phyloP scores from a whole-genome alignment of 2,329 filamentous ascomycete genomes.

The Myriosclerotinia duriaeana region DNA sequence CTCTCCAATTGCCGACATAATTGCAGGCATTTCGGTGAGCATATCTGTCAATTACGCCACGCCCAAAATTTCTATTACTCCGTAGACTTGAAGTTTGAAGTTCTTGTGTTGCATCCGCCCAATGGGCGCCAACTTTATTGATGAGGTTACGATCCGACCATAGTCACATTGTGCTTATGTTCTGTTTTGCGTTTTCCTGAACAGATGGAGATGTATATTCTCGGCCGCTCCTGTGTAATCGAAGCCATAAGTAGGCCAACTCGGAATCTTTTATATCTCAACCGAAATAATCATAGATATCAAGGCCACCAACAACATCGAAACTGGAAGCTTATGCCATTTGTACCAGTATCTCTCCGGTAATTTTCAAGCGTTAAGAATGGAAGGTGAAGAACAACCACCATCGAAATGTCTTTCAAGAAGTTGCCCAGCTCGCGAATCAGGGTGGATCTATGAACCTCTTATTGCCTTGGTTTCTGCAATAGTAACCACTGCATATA shows the following conservation, averaged over 20 bases:
- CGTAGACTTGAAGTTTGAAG: not conserved
- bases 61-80: not conserved
- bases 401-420: not conserved
- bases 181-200: not conserved
- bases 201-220: conserved; percentile 2
- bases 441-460: conserved; percentile 34
- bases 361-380: not conserved
- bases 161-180: not conserved
- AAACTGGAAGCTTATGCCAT: not conserved
- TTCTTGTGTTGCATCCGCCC: not conserved
- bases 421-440: conserved; percentile 23
- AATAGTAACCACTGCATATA: conserved; percentile 35
- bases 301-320: not conserved
- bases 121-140: not conserved
- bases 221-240: not conserved
- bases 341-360: not conserved
- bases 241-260: not conserved
- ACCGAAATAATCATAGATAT: not conserved
- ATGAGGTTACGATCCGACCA: not conserved
- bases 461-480: conserved; percentile 29
- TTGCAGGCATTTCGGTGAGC: conserved; percentile 17
- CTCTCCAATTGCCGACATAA: not conserved
- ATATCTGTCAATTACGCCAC: not conserved
- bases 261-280: conserved; percentile 2
- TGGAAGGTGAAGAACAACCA: not conserved